Evolutionary conservation across 2,329 filamentous ascomycete species (phyloP).

Genomic region (Ascochyta koolunga): DNA sequence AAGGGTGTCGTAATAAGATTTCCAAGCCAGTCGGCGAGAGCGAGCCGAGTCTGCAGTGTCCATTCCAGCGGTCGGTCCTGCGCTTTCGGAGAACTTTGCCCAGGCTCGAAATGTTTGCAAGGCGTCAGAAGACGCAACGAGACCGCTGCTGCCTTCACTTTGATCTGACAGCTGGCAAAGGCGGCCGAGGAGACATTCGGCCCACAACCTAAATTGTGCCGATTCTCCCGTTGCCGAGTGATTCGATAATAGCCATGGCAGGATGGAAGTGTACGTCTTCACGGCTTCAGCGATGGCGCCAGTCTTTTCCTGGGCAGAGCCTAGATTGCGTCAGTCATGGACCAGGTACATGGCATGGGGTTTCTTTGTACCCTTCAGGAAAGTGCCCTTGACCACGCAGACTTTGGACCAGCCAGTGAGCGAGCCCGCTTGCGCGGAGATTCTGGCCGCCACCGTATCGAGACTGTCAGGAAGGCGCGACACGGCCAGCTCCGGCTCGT

Average conservation of each 20-base stretch:
- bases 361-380: conserved; percentile 70
- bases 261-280: conserved; percentile 67
- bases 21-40: conserved; percentile 73
- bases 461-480: conserved; percentile 69
- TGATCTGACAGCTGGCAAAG: conserved; percentile 73
- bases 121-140: conserved; percentile 43
- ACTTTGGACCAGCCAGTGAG: conserved; percentile 79
- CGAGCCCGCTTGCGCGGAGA: conserved; percentile 41
- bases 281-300: conserved; percentile 63
- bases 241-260: conserved; percentile 66
- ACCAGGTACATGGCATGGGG: conserved; percentile 24
- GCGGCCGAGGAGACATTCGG: conserved; percentile 77
- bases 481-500: conserved; percentile 69
- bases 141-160: conserved; percentile 51
- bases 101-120: conserved; percentile 64
- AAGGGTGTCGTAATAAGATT: conserved; percentile 79
- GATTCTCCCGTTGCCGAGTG: conserved; percentile 56
- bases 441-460: conserved; percentile 38
- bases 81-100: conserved; percentile 68
- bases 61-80: conserved; percentile 22
- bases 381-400: conserved; percentile 78
- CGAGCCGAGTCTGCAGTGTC: conserved; percentile 29
- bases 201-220: conserved; percentile 74
- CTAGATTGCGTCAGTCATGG: conserved; percentile 37
- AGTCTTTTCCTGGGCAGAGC: conserved; percentile 53